phyloP scores from a whole-genome alignment of 2,329 filamentous ascomycete species.

The Amauroascus niger region DNA sequence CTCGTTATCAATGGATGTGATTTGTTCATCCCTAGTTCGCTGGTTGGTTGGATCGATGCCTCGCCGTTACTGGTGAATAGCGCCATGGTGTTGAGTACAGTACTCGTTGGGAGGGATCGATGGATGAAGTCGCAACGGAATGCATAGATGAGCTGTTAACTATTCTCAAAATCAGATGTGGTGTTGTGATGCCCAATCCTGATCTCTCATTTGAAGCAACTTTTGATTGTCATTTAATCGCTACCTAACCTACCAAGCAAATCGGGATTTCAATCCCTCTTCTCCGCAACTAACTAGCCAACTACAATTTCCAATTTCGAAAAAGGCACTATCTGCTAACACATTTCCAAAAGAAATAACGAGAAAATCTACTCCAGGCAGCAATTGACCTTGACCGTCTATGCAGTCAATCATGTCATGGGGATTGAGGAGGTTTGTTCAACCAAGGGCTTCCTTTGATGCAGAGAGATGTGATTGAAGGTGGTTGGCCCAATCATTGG shows the following conservation, averaged over 20 bases:
- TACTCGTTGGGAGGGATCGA: slow-evolving; percentile 51
- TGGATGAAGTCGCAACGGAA: slow-evolving; percentile 39
- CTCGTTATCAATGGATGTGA: slow-evolving; percentile 53
- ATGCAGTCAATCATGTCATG: not conserved
- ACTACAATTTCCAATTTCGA: too few relatives aligned
- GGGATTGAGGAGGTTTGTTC: not conserved
- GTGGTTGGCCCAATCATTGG: not conserved
- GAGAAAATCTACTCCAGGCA: not conserved
- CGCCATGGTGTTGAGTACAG: slow-evolving; percentile 52
- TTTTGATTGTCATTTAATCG: too few relatives aligned
- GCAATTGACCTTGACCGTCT: not conserved
- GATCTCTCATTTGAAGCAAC: too few relatives aligned
- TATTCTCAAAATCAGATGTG: too few relatives aligned
- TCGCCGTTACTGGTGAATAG: slow-evolving; percentile 46
- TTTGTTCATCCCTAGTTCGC: slow-evolving; percentile 50
- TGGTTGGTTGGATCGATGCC: slow-evolving; percentile 52
- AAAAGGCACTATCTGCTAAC: too few relatives aligned
- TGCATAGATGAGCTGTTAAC: not conserved
- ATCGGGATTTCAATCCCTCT: too few relatives aligned
- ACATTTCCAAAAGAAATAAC: too few relatives aligned
- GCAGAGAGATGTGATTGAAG: not conserved
- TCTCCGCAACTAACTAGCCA: too few relatives aligned
- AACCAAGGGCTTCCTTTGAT: not conserved
- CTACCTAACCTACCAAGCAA: too few relatives aligned
- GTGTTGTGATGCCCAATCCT: too few relatives aligned